Evolutionary conservation across 768 basidiomycete species (phyloP), one percentile per base, ranked within the genome.

Genomic region (Phlegmacium glaucopus): DNA sequence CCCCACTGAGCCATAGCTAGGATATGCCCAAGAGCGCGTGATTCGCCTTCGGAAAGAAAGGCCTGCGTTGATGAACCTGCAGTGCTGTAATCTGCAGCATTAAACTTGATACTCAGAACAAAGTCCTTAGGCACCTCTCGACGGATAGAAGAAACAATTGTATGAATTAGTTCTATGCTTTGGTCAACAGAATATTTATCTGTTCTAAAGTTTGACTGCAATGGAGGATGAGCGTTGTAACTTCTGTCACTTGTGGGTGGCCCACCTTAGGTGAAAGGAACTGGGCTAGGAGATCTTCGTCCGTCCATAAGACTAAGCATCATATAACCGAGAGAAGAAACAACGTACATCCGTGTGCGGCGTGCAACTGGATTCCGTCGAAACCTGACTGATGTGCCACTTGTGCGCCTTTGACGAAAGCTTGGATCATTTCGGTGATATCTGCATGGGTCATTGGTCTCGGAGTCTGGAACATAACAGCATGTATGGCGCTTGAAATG

Each of bases 311-410:
- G 22, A 9, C 29, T 42, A 2, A 54, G 22, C 28, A 30, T 25
- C 39, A 2, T 29, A 41, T 36, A 35, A 9, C 35, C 32, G 10
- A 38, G 16, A 10, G 26, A 27, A 16, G 3, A 49, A 15, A 15
- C 27, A 4, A 78, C 87, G 64, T 45, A 90, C 87, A 94, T 30
- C 92, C 92, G 64, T 94, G 92, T 1, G 85, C 85, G 18, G 74
- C 85, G 61, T 96, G 94, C 9, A 97, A 51, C 58, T 96, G 80
- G 4, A 95, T 69, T 0, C 94, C 94, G 52, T 95, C 90, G 61
- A 93, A 94, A 0, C 90, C 90, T 34, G 85, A 68, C 44, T 76
- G 61, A 13, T 72, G 62, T 8, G 90, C 90, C 27, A 88, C 56
- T 35, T 65, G 58, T 0, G 92, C 89, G 5, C 85, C 89, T 34